phyloP scores from a whole-genome alignment of 495 filamentous ascomycete genomes.

The Niebla homalea region DNA sequence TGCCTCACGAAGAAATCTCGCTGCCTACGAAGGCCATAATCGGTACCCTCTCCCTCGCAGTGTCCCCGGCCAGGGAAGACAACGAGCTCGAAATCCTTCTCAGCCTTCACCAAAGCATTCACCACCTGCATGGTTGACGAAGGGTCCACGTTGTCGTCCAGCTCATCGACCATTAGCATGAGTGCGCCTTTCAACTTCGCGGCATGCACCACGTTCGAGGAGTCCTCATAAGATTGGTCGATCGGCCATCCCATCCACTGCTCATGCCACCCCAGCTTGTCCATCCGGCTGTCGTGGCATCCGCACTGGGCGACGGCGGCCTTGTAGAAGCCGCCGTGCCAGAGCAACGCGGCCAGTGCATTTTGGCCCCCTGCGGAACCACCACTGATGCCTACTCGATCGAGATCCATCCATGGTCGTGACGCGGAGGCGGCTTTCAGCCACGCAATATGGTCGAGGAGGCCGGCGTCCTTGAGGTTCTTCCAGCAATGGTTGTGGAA shows the following conservation, averaged over 20 bases:
- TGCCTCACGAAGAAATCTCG: conserved; percentile 14
- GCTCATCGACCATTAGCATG: conserved; percentile 16
- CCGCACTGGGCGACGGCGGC: conserved; percentile 15
- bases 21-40: conserved; percentile 9
- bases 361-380: conserved; percentile 16
- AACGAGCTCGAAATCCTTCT: conserved; percentile 16
- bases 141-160: conserved; percentile 18
- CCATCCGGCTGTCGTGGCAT: conserved; percentile 19
- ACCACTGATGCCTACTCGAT: conserved; percentile 11
- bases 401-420: conserved; percentile 17
- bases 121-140: conserved; percentile 15
- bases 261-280: conserved; percentile 19
- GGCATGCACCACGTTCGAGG: conserved; percentile 16
- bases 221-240: conserved; percentile 13
- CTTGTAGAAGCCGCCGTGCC: conserved; percentile 19
- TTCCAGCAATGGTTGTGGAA: conserved; percentile 18
- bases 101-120: conserved; percentile 13
- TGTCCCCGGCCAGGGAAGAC: conserved; percentile 13
- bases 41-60: conserved; percentile 5
- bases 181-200: conserved; percentile 12
- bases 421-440: conserved; percentile 7
- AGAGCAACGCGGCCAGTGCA: conserved; percentile 14
- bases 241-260: conserved; percentile 19
- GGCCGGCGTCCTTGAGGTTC: conserved; percentile 18
- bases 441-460: conserved; percentile 19